Conservation (phyloP, 2,329 filamentous ascomycete species). For the Aspergillus piperis region DNA sequence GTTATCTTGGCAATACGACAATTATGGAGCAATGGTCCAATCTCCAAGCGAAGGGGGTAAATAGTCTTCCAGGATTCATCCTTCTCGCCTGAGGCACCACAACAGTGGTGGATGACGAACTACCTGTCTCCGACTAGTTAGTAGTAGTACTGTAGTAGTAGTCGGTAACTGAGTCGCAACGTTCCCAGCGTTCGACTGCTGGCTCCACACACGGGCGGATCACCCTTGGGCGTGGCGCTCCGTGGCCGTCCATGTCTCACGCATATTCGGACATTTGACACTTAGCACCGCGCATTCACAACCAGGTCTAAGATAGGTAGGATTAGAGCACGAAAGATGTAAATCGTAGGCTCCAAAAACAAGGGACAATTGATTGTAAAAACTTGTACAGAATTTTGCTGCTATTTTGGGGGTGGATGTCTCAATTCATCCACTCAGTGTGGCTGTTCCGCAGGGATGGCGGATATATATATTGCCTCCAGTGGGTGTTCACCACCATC, state of each 20-base stretch:
- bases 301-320: too few species aligned
- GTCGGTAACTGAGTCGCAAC: not conserved
- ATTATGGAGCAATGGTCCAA: not conserved
- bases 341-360: not conserved
- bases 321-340: not conserved
- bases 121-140: not conserved
- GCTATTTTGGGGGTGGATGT: not conserved
- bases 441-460: not conserved
- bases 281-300: too few species aligned
- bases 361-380: too few species aligned
- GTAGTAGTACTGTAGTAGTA: too few species aligned
- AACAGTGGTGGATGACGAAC: not conserved
- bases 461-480: not conserved
- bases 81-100: not conserved
- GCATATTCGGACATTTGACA: conserved; percentile 10
- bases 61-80: not conserved
- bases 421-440: not conserved
- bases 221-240: conserved; percentile 2
- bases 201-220: conserved; percentile 7
- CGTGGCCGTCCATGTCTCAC: conserved; percentile 6
- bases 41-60: not conserved
- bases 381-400: too few species aligned
- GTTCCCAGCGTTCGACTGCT: conserved; percentile 4
- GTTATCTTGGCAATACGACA: not conserved
- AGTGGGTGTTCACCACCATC: not conserved